Conservation (phyloP, 1,139 yeast genomes). For the Candida dubliniensis region DNA sequence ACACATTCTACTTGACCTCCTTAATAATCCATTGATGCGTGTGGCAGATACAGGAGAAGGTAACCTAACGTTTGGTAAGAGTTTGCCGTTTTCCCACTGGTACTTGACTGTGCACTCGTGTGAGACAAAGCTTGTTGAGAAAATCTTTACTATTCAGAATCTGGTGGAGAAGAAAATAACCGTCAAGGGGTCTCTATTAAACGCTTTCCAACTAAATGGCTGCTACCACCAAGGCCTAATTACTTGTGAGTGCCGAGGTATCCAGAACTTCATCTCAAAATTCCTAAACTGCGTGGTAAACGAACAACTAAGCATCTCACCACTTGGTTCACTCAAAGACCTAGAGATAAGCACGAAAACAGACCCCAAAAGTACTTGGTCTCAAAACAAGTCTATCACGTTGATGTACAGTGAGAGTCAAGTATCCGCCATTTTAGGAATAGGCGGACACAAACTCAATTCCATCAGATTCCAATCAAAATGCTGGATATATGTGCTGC, state of each 20-base stretch:
- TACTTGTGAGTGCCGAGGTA: not conserved
- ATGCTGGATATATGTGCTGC: constrained; percentile 28
- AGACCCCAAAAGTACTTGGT: too few species aligned
- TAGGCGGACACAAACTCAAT: constrained; percentile 25
- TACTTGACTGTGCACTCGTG: not conserved
- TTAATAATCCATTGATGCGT: too few species aligned
- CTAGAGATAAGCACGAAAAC: not conserved
- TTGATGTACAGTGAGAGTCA: constrained; percentile 20
- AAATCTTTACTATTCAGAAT: not conserved
- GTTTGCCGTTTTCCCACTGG: not conserved
- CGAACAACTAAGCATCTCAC: not conserved
- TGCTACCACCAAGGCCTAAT: constrained; percentile 3
- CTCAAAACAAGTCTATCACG: not conserved
- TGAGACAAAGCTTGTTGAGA: not conserved
- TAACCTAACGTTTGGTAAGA: not conserved
- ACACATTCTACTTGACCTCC: too few species aligned
- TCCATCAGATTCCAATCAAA: constrained; percentile 27
- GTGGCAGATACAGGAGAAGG: too few species aligned
- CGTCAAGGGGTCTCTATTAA: constrained; percentile 1
- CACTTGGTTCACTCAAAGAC: not conserved
- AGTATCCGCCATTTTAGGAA: constrained; percentile 32
- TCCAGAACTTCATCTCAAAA: not conserved
- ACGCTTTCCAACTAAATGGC: constrained; percentile 3
- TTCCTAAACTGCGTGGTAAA: not conserved
- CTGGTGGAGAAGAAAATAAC: not conserved